These are phyloP conservation scores for Viola pubescens DNA, from an alignment of 441 rosid genomes.

Conservation along the genomic window DNA sequence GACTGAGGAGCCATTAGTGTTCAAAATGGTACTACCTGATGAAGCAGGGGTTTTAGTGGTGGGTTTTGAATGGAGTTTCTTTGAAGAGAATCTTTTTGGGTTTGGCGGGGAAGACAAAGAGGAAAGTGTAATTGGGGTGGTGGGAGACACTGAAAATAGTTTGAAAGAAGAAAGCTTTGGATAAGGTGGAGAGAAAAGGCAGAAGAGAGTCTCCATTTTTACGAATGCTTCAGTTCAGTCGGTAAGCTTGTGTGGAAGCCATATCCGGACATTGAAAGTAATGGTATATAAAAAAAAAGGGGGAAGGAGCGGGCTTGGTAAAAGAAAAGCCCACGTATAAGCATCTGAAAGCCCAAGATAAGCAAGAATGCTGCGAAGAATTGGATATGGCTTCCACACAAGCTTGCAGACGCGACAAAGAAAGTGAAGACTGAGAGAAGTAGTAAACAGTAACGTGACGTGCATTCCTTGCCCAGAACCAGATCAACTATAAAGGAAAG, in stretches of 20 bases:
- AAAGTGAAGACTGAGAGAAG: background rate
- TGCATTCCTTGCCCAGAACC: background rate
- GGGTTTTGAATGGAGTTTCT: constrained; percentile 22
- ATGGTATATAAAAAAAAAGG: background rate
- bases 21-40: background rate
- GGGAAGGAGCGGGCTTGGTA: background rate
- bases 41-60: constrained; percentile 18
- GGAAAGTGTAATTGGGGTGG: constrained; percentile 15
- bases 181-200: constrained; percentile 20
- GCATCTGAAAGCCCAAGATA: background rate
- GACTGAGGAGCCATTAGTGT: constrained; percentile 4
- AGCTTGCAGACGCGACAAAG: constrained; percentile 1
- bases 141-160: constrained; percentile 9
- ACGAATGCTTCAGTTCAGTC: too few relatives aligned
- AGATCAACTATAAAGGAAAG: background rate
- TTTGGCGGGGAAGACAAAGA: constrained; percentile 24
- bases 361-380: constrained; percentile 1
- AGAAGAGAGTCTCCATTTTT: constrained; percentile 33
- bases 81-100: constrained; percentile 14
- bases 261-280: background rate
- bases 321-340: background rate
- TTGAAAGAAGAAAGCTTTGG: constrained; percentile 17
- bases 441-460: background rate
- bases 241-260: too few relatives aligned
- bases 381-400: constrained; percentile 28